Evolutionary conservation across 495 filamentous ascomycete genomes (phyloP).

Genomic region (Penicillium pulvis): DNA sequence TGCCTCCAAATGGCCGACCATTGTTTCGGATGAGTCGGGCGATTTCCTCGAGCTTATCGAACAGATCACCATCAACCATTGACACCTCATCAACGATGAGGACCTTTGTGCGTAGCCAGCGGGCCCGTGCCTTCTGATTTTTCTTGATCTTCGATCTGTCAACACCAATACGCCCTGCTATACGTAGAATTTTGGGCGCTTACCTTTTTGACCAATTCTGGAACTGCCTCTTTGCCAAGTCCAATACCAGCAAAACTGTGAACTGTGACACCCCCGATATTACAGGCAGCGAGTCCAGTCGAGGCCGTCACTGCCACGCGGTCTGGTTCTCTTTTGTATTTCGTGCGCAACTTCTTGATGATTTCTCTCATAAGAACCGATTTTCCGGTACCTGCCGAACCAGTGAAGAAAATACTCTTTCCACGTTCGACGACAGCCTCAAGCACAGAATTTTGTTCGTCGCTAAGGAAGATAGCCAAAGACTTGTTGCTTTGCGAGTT

Average conservation of each 20-base stretch:
- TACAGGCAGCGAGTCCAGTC: slow-evolving; percentile 93
- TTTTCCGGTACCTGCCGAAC: slow-evolving; percentile 96
- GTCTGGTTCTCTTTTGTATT: slow-evolving; percentile 73
- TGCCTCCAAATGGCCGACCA: slow-evolving; percentile 90
- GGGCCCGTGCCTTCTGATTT: slow-evolving; percentile 81
- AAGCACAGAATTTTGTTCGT: slow-evolving; percentile 83
- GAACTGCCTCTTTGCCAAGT: slow-evolving; percentile 83
- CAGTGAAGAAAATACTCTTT: slow-evolving; percentile 97
- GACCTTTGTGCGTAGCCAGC: slow-evolving; percentile 86
- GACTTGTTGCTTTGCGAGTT: slow-evolving; percentile 32
- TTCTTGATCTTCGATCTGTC: slow-evolving; percentile 62
- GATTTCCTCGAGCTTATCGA: slow-evolving; percentile 92
- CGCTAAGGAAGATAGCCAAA: slow-evolving; percentile 71
- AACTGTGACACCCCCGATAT: slow-evolving; percentile 91
- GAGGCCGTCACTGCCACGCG: slow-evolving; percentile 91
- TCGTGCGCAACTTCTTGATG: slow-evolving; percentile 75
- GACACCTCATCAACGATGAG: slow-evolving; percentile 95
- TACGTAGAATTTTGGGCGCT: neutral
- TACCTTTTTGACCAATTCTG: slow-evolving; percentile 80
- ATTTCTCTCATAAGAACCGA: slow-evolving; percentile 93
- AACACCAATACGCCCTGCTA: neutral
- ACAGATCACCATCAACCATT: slow-evolving; percentile 97
- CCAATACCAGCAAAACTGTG: slow-evolving; percentile 97
- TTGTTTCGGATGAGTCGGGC: slow-evolving; percentile 82
- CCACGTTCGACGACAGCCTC: slow-evolving; percentile 71